phyloP scores from a whole-genome alignment of 148 eudicot genomes.

The Fallopia convolvulus region DNA sequence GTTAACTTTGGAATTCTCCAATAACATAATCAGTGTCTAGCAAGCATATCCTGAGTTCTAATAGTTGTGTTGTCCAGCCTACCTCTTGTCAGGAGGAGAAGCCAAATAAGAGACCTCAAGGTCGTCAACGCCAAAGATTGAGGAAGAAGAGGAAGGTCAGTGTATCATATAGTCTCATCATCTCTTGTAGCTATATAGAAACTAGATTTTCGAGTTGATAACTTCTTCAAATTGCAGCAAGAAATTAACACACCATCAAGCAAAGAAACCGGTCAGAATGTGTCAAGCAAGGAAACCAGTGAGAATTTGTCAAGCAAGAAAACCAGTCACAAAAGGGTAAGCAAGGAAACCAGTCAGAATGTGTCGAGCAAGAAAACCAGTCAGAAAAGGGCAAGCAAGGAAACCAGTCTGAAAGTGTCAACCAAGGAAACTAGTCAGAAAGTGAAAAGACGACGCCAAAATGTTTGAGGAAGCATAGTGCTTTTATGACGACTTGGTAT shows the following conservation, averaged over 20 bases:
- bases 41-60: neutral
- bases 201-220: neutral
- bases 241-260: neutral
- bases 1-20: neutral
- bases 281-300: neutral
- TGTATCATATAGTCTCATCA: neutral
- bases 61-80: neutral
- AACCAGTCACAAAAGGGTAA: neutral
- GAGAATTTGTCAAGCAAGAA: neutral
- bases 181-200: neutral
- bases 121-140: conserved; percentile 61
- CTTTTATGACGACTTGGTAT: neutral
- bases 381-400: neutral
- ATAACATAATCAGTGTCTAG: neutral
- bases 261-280: neutral
- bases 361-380: neutral
- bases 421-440: neutral
- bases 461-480: neutral
- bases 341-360: neutral
- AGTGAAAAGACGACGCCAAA: neutral
- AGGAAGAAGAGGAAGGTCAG: conserved; percentile 54
- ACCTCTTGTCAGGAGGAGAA: conserved; percentile 11
- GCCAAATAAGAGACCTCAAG: conserved; percentile 43
- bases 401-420: neutral
- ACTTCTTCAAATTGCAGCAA: neutral